Conservation (phyloP, 257 asterid species). For the Linaria vulgaris region DNA sequence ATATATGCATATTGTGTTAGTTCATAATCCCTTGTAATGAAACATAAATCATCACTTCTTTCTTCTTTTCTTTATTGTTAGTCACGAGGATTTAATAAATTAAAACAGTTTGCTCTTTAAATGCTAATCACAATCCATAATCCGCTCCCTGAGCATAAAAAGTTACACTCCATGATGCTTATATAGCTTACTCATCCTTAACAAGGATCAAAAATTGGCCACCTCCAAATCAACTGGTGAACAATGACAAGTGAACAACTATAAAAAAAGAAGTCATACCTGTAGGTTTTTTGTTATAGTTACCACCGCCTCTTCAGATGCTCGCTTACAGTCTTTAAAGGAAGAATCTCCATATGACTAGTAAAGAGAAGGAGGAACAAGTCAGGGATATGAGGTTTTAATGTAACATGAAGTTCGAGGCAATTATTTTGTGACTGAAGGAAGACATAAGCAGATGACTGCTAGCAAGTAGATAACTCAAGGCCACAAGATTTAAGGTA, state of each 20-base stretch:
- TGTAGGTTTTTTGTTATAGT: slow-evolving; percentile 66
- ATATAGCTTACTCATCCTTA: slow-evolving; percentile 18
- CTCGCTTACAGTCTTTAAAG: slow-evolving; percentile 87
- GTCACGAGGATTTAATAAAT: slow-evolving; percentile 2
- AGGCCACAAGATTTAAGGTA: slow-evolving; percentile 9
- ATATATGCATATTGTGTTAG: not conserved
- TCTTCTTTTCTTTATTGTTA: not conserved
- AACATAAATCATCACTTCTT: not conserved
- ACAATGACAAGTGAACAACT: slow-evolving; percentile 8
- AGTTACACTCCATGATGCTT: slow-evolving; percentile 9
- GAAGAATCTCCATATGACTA: slow-evolving; percentile 98
- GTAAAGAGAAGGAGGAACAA: slow-evolving; percentile 7
- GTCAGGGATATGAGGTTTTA: slow-evolving; percentile 24
- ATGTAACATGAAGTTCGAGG: slow-evolving; percentile 24
- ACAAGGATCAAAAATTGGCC: slow-evolving; percentile 8
- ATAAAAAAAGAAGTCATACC: slow-evolving; percentile 41
- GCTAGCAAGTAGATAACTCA: slow-evolving; percentile 5
- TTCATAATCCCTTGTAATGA: slow-evolving; percentile 8
- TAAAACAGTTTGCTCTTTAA: slow-evolving; percentile 4
- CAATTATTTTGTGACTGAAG: not conserved
- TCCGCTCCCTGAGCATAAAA: not conserved
- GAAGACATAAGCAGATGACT: slow-evolving; percentile 23
- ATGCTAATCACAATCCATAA: slow-evolving; percentile 8
- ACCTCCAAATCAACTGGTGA: slow-evolving; percentile 17
- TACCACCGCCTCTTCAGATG: slow-evolving; percentile 83